Evolutionary conservation across 495 filamentous ascomycete genomes (phyloP), one percentile per base, ranked within the genome.

Genomic region (Pyrenopolyporus hunteri): DNA sequence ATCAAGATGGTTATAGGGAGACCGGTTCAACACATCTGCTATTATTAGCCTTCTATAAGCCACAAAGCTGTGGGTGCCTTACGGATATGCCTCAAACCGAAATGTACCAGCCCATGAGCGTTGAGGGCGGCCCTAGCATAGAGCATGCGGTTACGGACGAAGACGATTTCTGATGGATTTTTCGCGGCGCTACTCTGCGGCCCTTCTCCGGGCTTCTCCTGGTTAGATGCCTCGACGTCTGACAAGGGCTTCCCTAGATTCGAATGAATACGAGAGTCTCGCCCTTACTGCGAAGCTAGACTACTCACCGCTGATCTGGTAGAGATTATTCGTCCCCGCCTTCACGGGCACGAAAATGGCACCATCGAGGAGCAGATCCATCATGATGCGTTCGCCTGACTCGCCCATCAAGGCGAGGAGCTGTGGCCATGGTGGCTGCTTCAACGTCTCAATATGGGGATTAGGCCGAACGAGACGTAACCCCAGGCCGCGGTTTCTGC

Each of bases 1-100:
- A 2, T 56, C 16, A 1, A 61, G 35, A 1, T 35, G n/a, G 11
- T 39, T 62, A 52, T 83, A 74, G 0, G 81, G 74, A 66, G 83
- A 90, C 1, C 92, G 87, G 72, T 93, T 96, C 13, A 98, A 74
- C 1, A 93, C 89, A 75, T 98, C 92, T 97, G 65, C 8, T 22
- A 22, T 16, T 37, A 35, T 47, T 35, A 59, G 32, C 55, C 54
- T 26, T 49, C 14, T 46, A 11, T 23, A 13, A 25, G 39, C 11
- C 36, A 17, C 19, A 13, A 29, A 25, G 28, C 33, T 33, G 40
- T 22, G 11, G 42, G 61, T 19, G 16, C 81, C 91, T 68, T 81
- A 96, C 92, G 93, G 42, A 89, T 89, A 69, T 89, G 88, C 37
- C 83, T 81, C 29, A 98, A 74, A 14, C 94, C 93, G 76, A 89